Conservation (phyloP, 345 rosid genomes). For the Murraya koenigii region DNA sequence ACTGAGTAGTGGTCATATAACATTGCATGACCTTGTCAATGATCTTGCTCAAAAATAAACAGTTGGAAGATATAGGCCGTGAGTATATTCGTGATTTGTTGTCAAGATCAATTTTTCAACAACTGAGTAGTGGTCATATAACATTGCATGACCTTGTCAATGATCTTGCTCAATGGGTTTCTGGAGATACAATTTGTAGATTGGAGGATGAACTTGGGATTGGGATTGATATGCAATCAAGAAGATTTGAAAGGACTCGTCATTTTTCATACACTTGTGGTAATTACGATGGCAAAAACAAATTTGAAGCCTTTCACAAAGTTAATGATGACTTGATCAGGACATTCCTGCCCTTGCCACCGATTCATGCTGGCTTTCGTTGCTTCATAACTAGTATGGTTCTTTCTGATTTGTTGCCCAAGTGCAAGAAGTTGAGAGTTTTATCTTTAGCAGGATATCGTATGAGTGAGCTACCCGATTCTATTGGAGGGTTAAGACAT, state of each 20-base stretch:
- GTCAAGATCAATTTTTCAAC: conserved; percentile 12
- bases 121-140: no score
- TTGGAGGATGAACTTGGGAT: not conserved
- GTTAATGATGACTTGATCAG: not conserved
- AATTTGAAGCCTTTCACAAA: not conserved
- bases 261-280: not conserved
- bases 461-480: not conserved
- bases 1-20: no score
- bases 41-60: conserved; percentile 10
- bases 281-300: not conserved
- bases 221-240: not conserved
- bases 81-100: not conserved
- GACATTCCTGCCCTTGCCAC: not conserved
- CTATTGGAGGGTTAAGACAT: conserved; percentile 7
- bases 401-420: not conserved
- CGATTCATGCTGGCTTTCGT: no score
- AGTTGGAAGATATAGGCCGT: conserved; percentile 5
- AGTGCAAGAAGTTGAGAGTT: not conserved
- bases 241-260: not conserved
- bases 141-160: conserved; percentile 19
- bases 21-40: conserved; percentile 21
- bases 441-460: not conserved
- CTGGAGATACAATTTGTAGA: not conserved
- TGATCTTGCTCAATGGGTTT: not conserved
- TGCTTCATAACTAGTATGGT: not conserved